phyloP scores from a whole-genome alignment of 495 filamentous ascomycete species.

The Neurospora sp. region DNA sequence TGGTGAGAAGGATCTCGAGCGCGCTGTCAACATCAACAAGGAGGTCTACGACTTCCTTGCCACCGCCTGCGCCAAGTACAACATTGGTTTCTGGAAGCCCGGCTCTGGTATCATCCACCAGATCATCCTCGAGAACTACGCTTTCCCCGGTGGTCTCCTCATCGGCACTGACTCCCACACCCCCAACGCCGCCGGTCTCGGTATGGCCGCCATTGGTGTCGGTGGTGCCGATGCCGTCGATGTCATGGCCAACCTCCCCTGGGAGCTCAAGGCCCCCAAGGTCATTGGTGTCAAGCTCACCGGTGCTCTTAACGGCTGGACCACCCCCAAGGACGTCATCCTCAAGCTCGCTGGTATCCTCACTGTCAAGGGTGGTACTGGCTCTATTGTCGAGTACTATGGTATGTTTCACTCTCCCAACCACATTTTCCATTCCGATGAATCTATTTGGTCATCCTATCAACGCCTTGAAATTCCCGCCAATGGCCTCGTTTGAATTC shows the following conservation, averaged over 20 bases:
- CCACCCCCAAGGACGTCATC: slow-evolving; percentile 94
- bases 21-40: slow-evolving; percentile 93
- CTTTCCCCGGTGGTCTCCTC: slow-evolving; percentile 91
- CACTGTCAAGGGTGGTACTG: slow-evolving; percentile 97
- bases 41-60: slow-evolving; percentile 98
- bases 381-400: slow-evolving; percentile 92
- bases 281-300: slow-evolving; percentile 93
- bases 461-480: background rate
- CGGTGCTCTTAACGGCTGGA: slow-evolving; percentile 86
- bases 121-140: slow-evolving; percentile 97
- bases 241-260: slow-evolving; percentile 95
- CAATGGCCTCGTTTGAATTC: background rate
- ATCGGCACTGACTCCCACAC: slow-evolving; percentile 99
- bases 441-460: background rate
- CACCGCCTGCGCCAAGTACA: slow-evolving; percentile 93
- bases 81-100: slow-evolving; percentile 99
- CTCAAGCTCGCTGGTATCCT: slow-evolving; percentile 95
- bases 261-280: slow-evolving; percentile 98
- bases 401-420: slow-evolving; percentile 41
- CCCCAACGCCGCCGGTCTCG: slow-evolving; percentile 95
- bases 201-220: slow-evolving; percentile 92
- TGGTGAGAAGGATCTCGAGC: slow-evolving; percentile 85
- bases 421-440: slow-evolving; percentile 7
- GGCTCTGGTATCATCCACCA: slow-evolving; percentile 99
- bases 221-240: slow-evolving; percentile 98